A percentile compares a stretch with the other conserved stretches of the same genome.
Evolutionary conservation across 257 asterid genomes (phyloP).

Genomic region (Solanum tacnaense): DNA sequence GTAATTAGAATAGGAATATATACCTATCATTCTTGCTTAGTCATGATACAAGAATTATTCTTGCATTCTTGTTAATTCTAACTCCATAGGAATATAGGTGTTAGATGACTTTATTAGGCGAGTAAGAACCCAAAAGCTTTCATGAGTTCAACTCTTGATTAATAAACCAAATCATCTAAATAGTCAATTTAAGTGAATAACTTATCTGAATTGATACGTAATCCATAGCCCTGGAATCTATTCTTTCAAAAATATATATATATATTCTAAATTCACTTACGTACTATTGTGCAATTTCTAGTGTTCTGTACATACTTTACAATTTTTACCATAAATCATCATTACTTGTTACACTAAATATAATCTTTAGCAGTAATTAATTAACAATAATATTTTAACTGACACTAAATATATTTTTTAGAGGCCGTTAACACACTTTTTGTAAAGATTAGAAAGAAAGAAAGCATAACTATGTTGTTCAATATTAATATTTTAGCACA

Average conservation of each 20-base stretch:
- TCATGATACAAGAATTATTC: not conserved
- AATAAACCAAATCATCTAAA: not conserved
- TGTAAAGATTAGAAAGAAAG: not conserved
- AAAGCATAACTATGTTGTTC: not conserved
- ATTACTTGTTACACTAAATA: not conserved
- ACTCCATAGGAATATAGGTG: not conserved
- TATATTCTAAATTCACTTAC: not conserved
- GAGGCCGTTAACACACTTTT: not conserved
- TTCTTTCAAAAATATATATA: not conserved
- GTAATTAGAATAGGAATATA: too few relatives aligned
- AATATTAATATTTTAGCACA: not conserved
- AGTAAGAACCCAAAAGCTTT: not conserved
- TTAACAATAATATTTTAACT: not conserved
- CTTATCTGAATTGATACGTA: not conserved
- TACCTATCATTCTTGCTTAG: not conserved
- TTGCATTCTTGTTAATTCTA: not conserved
- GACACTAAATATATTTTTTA: too few relatives aligned
- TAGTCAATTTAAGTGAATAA: not conserved
- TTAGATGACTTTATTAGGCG: not conserved
- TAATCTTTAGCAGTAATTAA: too few relatives aligned
- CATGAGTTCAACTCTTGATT: not conserved
- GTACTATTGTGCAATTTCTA: not conserved
- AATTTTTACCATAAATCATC: not conserved
- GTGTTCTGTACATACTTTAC: not conserved
- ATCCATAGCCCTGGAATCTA: not conserved